A percentile compares a stretch with the other conserved stretches of the same genome.
phyloP scores from a whole-genome alignment of 805 yeast genomes.

The Lipomyces sp. region DNA sequence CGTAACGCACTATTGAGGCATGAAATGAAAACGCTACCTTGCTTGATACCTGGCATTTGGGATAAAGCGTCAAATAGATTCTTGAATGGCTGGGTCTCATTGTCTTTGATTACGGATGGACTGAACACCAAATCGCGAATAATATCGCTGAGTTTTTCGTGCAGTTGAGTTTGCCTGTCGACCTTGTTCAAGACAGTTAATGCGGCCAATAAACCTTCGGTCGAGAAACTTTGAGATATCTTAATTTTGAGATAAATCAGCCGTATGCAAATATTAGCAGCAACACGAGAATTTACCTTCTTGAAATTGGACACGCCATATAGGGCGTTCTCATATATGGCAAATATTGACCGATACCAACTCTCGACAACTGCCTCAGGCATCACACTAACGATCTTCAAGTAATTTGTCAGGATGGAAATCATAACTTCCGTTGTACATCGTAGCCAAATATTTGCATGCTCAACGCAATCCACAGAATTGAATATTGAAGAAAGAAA shows the following conservation, averaged over 20 bases:
- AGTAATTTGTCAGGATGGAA: conserved; percentile 15
- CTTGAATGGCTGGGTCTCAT: conserved; percentile 13
- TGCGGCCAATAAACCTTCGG: conserved; percentile 5
- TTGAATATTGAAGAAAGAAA: conserved; percentile 8
- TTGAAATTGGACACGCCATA: conserved; percentile 29
- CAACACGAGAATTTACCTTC: conserved; percentile 15
- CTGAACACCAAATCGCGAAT: conserved; percentile 41
- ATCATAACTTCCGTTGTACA: conserved; percentile 20
- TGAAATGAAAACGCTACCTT: background rate
- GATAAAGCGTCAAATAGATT: conserved; percentile 17
- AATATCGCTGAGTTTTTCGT: conserved; percentile 42
- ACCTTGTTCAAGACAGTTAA: conserved; percentile 5
- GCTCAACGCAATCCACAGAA: conserved; percentile 2
- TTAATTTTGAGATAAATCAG: background rate
- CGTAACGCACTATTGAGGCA: background rate
- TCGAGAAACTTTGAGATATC: conserved; percentile 20
- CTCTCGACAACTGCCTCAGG: conserved; percentile 5
- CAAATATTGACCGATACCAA: conserved; percentile 9
- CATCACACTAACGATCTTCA: conserved; percentile 2
- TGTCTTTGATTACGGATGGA: conserved; percentile 27
- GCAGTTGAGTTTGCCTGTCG: conserved; percentile 38
- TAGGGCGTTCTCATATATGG: conserved; percentile 21
- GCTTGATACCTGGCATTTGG: conserved; percentile 14
- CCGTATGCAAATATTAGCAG: background rate
- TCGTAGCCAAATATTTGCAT: conserved; percentile 21